Evolutionary conservation across 2,329 filamentous ascomycete genomes (phyloP).

Genomic region (Dactylellina parvicollis): DNA sequence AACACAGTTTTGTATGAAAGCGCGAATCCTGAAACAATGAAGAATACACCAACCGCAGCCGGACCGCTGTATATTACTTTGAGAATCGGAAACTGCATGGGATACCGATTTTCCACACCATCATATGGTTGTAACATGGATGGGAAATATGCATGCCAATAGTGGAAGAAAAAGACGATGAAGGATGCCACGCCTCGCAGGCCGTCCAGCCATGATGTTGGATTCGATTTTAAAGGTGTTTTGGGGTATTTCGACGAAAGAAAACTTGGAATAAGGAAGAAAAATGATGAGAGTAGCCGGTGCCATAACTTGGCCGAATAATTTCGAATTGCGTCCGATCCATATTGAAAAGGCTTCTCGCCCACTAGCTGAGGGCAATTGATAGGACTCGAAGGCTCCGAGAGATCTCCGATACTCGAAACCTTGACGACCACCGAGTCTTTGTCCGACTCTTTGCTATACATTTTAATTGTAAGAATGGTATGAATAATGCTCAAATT

Average conservation of each 20-base stretch:
- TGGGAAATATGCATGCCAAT: conserved; percentile 62
- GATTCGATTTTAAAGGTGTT: conserved; percentile 3
- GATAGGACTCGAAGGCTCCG: conserved; percentile 2
- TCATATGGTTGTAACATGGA: conserved; percentile 60
- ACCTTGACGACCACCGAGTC: too few relatives aligned
- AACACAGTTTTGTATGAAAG: conserved; percentile 64
- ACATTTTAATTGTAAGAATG: too few relatives aligned
- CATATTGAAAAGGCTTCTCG: not conserved
- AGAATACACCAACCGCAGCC: conserved; percentile 67
- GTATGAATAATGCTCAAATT: too few relatives aligned
- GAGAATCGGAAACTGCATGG: conserved; percentile 64
- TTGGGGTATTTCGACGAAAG: conserved; percentile 28
- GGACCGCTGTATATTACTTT: conserved; percentile 64
- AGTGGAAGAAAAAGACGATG: conserved; percentile 65
- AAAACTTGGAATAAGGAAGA: conserved; percentile 30
- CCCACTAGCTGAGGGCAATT: not conserved
- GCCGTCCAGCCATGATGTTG: conserved; percentile 59
- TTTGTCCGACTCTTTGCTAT: too few relatives aligned
- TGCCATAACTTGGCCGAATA: conserved; percentile 4
- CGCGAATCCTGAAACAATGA: conserved; percentile 66
- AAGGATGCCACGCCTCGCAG: conserved; percentile 65
- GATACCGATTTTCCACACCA: conserved; percentile 56
- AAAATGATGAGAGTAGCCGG: not conserved
- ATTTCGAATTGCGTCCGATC: not conserved
- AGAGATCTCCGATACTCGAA: too few relatives aligned